A percentile compares a stretch with the other conserved stretches of the same genome.
These are phyloP conservation scores for Kokia cookei DNA, from an alignment of 441 rosid species.

Conservation along the genomic window DNA sequence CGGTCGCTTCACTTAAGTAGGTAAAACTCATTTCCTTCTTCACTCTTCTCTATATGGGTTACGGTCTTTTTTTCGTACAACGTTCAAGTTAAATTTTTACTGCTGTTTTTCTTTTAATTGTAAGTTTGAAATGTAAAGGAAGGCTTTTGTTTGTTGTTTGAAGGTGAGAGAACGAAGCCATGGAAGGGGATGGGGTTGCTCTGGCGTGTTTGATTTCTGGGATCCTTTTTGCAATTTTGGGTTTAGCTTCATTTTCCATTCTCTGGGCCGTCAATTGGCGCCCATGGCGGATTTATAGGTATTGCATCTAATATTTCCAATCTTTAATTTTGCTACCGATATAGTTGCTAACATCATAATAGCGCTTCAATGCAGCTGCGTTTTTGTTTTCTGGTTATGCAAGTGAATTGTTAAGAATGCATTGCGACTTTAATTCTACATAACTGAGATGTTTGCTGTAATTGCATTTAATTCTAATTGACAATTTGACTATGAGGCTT, in stretches of 20 bases:
- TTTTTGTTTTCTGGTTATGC: not conserved
- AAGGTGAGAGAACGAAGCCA: conserved; percentile 53
- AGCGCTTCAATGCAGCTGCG: conserved; percentile 2
- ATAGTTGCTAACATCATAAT: conserved; percentile 9
- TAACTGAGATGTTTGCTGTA: conserved; percentile 4
- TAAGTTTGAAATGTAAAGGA: not conserved
- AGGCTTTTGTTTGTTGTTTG: conserved; percentile 22
- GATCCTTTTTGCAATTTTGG: conserved; percentile 72
- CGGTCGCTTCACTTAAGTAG: conserved; percentile 41
- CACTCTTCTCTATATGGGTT: conserved; percentile 19
- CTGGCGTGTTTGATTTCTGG: conserved; percentile 87
- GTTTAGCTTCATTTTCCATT: conserved; percentile 77
- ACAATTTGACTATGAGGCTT: not conserved
- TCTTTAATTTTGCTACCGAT: conserved; percentile 4
- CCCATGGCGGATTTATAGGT: conserved; percentile 99
- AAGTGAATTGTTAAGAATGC: not conserved
- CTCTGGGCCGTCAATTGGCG: conserved; percentile 99
- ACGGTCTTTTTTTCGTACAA: not conserved
- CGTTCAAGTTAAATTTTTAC: not conserved
- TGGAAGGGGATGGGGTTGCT: conserved; percentile 73
- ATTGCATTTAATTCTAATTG: not conserved
- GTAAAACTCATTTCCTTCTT: conserved; percentile 31
- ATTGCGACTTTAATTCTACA: not conserved
- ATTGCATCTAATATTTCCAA: conserved; percentile 6
- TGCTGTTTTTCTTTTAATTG: not conserved